Evolutionary conservation across 2,329 filamentous ascomycete genomes (phyloP), one percentile per base, ranked within the genome.

Genomic region (Exophiala phaeomuriformis): DNA sequence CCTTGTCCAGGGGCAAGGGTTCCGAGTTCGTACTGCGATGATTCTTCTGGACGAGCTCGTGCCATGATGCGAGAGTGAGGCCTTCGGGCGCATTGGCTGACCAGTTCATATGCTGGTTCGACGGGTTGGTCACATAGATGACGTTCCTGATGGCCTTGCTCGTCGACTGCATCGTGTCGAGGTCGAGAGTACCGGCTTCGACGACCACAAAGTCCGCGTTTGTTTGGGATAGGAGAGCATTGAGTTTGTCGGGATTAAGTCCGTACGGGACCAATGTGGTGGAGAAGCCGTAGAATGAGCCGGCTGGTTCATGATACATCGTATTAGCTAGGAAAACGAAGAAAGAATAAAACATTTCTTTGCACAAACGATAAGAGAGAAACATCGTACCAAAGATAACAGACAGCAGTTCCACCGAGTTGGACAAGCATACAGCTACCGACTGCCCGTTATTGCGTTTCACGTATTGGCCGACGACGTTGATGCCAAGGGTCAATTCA

Each of bases 101-200:
- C 90, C 91, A 98, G 70, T 95, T 90, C 78, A 98, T 86, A 67
- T 97, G 91, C 63, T 83, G 82, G 73, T 84, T 96, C 40, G 89
- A 89, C 65, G 89, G 81, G 64, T 96, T 91, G 3, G 94, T 89
- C 8, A 96, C 90, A 88, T 90, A 97, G 63, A 96, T 80, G 32
- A 95, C 77, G 62, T 90, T 82, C 57, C 83, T 84, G 43, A 98
- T 77, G 36, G 79, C 77, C 3, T 84, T 78, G 64, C 87, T 89
- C 49, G 76, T 78, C 64, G 84, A 81, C 49, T 83, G 78, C 8
- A 95, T 79, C 36, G 79, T 73, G 58, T 89, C 84, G 41, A 95
- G 82, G 27, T 93, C 88, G 53, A 97, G 80, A n/a, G 86, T 83
- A 40, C 93, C 93, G 2, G 91, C 90, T 32, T 86, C 83, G 1